Conservation (phyloP, 768 basidiomycete species). For the Leccinum olivaceopallidum region DNA sequence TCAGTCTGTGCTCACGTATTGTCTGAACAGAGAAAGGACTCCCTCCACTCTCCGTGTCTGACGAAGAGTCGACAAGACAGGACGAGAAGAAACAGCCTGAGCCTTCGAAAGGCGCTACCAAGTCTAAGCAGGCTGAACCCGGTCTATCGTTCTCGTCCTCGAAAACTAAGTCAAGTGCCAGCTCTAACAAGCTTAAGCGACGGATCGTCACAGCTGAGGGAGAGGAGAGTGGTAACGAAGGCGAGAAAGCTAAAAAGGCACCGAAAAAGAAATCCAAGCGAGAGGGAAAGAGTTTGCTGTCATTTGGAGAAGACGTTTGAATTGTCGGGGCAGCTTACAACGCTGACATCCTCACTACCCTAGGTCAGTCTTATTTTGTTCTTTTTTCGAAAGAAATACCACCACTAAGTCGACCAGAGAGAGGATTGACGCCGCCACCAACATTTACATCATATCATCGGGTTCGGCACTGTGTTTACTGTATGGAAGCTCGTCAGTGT, state of each 20-base stretch:
- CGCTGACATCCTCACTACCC: not conserved
- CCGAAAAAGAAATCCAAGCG: slow-evolving; percentile 60
- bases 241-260: slow-evolving; percentile 24
- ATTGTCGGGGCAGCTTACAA: not conserved
- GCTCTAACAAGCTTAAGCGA: slow-evolving; percentile 33
- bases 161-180: slow-evolving; percentile 23
- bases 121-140: slow-evolving; percentile 22
- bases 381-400: not conserved
- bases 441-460: not conserved
- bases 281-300: slow-evolving; percentile 39
- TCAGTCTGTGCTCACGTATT: slow-evolving; percentile 3
- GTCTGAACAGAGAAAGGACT: slow-evolving; percentile 58
- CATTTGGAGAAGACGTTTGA: slow-evolving; percentile 37
- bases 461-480: not conserved
- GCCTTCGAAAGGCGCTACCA: slow-evolving; percentile 20
- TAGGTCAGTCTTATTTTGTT: slow-evolving; percentile 9
- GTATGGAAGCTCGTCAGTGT: not conserved
- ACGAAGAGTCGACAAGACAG: slow-evolving; percentile 20
- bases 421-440: not conserved
- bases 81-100: slow-evolving; percentile 32
- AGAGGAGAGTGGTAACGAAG: slow-evolving; percentile 29
- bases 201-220: slow-evolving; percentile 35
- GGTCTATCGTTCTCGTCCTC: slow-evolving; percentile 44
- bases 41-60: slow-evolving; percentile 47
- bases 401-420: not conserved